Base-by-base conservation (phyloP, 1,284 basidiomycete genomes). In the Earliella scabrosa region DNA sequence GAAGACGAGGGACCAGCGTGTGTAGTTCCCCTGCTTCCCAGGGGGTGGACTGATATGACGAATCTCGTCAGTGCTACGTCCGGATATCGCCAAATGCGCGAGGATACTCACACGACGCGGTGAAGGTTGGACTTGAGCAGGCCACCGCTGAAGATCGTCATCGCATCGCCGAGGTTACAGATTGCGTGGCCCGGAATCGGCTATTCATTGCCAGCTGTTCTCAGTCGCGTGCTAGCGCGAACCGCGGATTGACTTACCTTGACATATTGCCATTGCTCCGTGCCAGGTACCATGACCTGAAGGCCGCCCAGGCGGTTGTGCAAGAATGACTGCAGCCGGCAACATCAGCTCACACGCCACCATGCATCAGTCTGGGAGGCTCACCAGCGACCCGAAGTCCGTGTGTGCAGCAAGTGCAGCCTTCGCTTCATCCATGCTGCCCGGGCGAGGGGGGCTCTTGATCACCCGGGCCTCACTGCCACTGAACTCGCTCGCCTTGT, bases 271-370 rank as follows among this genome's bases (percentile, higher is more conserved):
- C 88, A 91, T 18, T 76, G 69, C 16, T 83, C 76, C 4, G 77
- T 71, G 7, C 83, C 83, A 0, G 86, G 86, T 1, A 80, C 78
- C 24, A 89, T 73, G 0, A 90, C 87, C 61, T 90, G 88, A 3
- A 91, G 71, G 0, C 88, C 88, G 6, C 88, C 88, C 0, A 90
- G 78, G 14, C 80, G 80, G 67, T 90, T 90, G 67, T 87, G 84
- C 43, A 88, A 72, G 70, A 87, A 82, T 0, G 85, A 82, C 79
- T 85, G 58, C 14, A 40, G 10, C 24, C 2, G n/a, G 8, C 16
- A 9, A 8, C 16, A 13, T 24, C 13, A 14, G n/a, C 35, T 10
- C 8, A 24, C 14, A 24, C n/a, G 14, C 4, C 11, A 3, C 13
- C 14, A 13, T 16, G 7, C 14, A 26, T n/a, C 21, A 11, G 18